phyloP scores from a whole-genome alignment of 2,329 filamentous ascomycete genomes.

The Cordyceps tenuipes region DNA sequence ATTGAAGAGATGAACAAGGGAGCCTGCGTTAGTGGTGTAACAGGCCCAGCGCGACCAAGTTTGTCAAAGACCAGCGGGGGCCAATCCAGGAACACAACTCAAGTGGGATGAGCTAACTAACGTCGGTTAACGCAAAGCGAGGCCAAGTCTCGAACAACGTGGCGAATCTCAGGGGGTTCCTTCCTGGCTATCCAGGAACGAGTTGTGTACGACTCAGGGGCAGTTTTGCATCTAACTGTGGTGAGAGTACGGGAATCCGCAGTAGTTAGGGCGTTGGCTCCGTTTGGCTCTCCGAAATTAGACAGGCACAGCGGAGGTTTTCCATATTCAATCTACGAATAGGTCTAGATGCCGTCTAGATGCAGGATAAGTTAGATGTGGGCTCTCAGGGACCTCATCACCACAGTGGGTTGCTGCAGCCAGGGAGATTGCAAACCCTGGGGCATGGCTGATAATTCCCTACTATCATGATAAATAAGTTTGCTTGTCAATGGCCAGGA shows the following conservation, averaged over 20 bases:
- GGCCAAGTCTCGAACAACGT: not conserved
- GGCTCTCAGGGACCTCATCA: not conserved
- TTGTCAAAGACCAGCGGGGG: not conserved
- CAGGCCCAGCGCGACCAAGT: not conserved
- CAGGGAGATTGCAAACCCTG: not conserved
- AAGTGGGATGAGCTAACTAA: not conserved
- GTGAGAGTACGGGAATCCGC: not conserved
- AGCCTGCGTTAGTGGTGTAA: not conserved
- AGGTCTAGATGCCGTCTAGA: not conserved
- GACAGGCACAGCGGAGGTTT: not conserved
- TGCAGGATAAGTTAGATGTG: not conserved
- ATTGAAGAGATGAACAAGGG: not conserved
- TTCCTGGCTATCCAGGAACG: not conserved
- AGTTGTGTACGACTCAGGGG: not conserved
- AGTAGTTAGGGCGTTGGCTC: not conserved
- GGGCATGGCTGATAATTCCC: not conserved
- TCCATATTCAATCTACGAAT: not conserved
- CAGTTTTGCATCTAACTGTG: not conserved
- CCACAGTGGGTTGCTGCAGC: not conserved
- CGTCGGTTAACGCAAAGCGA: not conserved
- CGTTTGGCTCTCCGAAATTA: not conserved
- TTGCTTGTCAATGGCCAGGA: not conserved
- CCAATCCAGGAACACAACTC: constrained; percentile 9
- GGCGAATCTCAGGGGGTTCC: constrained; percentile 11
- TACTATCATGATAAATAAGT: not conserved